Evolutionary conservation across 73 alveolate species (phyloP), one percentile per base, ranked within the genome.

Genomic region (Paramecium bursaria): DNA sequence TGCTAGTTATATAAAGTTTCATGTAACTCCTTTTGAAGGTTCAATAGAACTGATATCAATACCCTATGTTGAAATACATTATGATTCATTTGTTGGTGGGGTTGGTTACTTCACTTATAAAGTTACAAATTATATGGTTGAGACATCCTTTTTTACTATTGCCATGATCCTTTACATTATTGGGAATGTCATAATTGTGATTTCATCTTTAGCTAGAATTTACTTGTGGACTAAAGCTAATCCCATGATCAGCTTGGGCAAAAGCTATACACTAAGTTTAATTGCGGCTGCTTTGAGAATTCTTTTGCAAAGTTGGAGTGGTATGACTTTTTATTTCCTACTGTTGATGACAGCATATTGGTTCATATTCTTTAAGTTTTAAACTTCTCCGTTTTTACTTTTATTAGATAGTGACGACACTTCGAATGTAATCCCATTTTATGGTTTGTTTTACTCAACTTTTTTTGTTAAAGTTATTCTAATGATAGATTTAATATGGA

Each of bases 151-250:
- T 79, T 79, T 80, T 80, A 25, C 50, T 14, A 42, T 51, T 7
- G 21, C 54, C 11, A 79, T 53, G 0, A 79, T 79, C 2, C 11
- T 79, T 15, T 79, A 53, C 54, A 0, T 25, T 33, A 79, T 79
- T 11, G 51, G 39, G 17, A 30, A 33, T 21, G 80, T 79, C 10
- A 17, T 79, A 5, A 30, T 79, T 0, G 17, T 79, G 3, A 0
- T 79, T 9, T 48, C 50, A 17, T 52, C 74, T 22, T 29, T 52
- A 53, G 46, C 42, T 25, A 17, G 89, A 19, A 15, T 79, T 17
- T 54, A 79, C 42, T 47, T 79, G 15, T 79, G 89, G 89, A 79
- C 85, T 19, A 53, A 39, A 42, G 51, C 75, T 13, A 79, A 79
- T 54, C 89, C 89, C 13, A 33, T 50, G 15, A 26, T 11, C 31